Base-by-base conservation (phyloP, 108 stramenopile species). In the Tribonema minus region DNA sequence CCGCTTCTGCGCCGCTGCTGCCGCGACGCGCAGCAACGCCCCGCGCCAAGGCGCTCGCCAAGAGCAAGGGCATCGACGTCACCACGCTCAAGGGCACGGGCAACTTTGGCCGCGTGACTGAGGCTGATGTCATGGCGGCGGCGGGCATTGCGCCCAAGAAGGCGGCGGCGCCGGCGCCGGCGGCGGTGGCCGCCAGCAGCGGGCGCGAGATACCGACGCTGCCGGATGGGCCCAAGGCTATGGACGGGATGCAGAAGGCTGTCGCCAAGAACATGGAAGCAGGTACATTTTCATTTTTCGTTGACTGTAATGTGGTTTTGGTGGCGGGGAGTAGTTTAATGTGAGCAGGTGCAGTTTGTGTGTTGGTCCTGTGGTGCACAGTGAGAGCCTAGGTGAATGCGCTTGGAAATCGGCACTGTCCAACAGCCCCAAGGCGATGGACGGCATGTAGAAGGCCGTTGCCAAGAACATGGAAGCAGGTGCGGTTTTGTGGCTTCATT, bases 251-350 rank as follows among this genome's bases (percentile, higher is more conserved):
- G 96, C 95, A 96, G 84, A 89, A 91, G 68, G 96, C 96, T 30
- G 95, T 98, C 66, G 91, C 92, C 64, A 92, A 92, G 87, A 98
- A 98, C 88, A 98, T 98, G 96, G 92, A 90, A 72, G 92, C 90
- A n/a, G n/a, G n/a, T n/a, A n/a, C n/a, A n/a, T n/a, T n/a, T n/a
- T n/a, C n/a, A n/a, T n/a, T n/a, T n/a, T n/a, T n/a, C n/a, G n/a
- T n/a, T n/a, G n/a, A n/a, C n/a, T n/a, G n/a, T n/a, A n/a, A n/a
- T n/a, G n/a, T n/a, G n/a, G n/a, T n/a, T n/a, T n/a, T n/a, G n/a
- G n/a, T n/a, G n/a, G n/a, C n/a, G n/a, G n/a, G n/a, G n/a, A n/a
- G n/a, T n/a, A n/a, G n/a, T n/a, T n/a, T n/a, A n/a, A n/a, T n/a
- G n/a, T n/a, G n/a, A n/a, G n/a, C n/a, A n/a, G n/a, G n/a, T n/a